Evolutionary conservation across 257 asterid species (phyloP), one percentile per base, ranked within the genome.

Genomic region (Nyctanthes arbortristis): DNA sequence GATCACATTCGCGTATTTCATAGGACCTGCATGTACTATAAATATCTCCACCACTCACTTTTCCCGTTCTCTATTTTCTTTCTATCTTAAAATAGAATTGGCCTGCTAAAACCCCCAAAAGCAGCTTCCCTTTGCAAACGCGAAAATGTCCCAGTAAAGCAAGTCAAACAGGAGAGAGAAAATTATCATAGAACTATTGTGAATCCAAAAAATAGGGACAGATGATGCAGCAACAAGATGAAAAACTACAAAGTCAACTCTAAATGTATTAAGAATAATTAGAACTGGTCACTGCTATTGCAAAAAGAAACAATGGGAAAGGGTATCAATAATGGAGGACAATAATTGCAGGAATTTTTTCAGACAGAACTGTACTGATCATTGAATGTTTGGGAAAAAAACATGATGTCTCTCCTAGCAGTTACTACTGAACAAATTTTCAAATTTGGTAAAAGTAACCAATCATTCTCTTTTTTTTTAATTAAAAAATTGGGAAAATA

Each of bases 231-330:
- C 58, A 22, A 5, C 3, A 29, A 18, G 14, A 14, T 49, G 58
- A 22, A 18, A 22, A 49, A 13, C 6, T 2, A 4, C 30, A 22
- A 22, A 49, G 30, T 49, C 58, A 6, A 49, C 58, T 20, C 28
- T 29, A 20, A 47, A 2, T 49, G 5, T 22, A 12, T n/a, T 18
- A n/a, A 49, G 58, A 49, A 12, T 47, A 49, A 9, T 18, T 40
- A 6, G 13, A 40, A 40, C 52, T 22, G 22, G 58, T 18, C 16
- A 7, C 4, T 7, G 24, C 11, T 47, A 18, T 18, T 2, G 4
- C 29, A 49, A 49, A 49, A 18, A 10, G 25, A 35, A 67, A 33
- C 43, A 64, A 63, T 49, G 59, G 32, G 36, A 32, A 62, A 24
- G 13, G 7, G 39, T 14, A 52, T 24, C 49, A 49, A 47, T 64